Evolutionary conservation across 345 rosid species (phyloP).

Genomic region (Cardamine resedifolia): DNA sequence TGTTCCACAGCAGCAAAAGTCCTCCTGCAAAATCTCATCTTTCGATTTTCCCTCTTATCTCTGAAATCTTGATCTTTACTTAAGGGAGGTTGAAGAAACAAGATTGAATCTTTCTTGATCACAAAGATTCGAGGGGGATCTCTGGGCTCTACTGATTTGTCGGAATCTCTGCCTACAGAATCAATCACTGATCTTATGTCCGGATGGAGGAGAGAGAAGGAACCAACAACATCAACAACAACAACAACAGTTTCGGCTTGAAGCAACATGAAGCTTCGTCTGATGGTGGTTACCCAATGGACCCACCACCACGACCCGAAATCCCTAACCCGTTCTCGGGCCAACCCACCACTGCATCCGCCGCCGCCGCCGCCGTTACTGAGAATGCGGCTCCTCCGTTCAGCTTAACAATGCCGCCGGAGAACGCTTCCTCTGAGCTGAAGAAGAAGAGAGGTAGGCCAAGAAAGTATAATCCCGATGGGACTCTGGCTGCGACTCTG

Average conservation of each 20-base stretch:
- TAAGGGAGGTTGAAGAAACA: background rate
- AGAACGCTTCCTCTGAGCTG: slow-evolving; percentile 35
- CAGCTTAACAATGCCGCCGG: slow-evolving; percentile 40
- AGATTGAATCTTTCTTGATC: slow-evolving; percentile 31
- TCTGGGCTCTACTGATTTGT: slow-evolving; percentile 33
- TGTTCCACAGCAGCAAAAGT: background rate
- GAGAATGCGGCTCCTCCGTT: slow-evolving; percentile 35
- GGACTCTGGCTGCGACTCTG: slow-evolving; percentile 50
- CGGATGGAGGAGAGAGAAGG: slow-evolving; percentile 75
- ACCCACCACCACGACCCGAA: slow-evolving; percentile 54
- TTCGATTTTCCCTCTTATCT: slow-evolving; percentile 11
- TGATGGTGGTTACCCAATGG: slow-evolving; percentile 45
- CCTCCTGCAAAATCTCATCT: slow-evolving; percentile 9
- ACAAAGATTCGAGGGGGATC: slow-evolving; percentile 36
- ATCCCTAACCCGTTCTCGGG: slow-evolving; percentile 40
- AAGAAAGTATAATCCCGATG: slow-evolving; percentile 80
- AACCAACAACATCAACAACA: slow-evolving; percentile 41
- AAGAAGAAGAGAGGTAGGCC: slow-evolving; percentile 97
- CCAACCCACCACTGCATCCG: slow-evolving; percentile 32
- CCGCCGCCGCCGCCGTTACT: background rate
- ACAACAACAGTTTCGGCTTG: slow-evolving; percentile 36
- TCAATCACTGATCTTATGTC: slow-evolving; percentile 40
- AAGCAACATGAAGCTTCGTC: slow-evolving; percentile 56
- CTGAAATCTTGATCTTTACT: slow-evolving; percentile 18
- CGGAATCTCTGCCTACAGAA: slow-evolving; percentile 30